Percentiles rank a stretch among this genome's conserved stretches.
Conservation (phyloP, 129 eudicot genomes). For the Flaveria linearis region DNA sequence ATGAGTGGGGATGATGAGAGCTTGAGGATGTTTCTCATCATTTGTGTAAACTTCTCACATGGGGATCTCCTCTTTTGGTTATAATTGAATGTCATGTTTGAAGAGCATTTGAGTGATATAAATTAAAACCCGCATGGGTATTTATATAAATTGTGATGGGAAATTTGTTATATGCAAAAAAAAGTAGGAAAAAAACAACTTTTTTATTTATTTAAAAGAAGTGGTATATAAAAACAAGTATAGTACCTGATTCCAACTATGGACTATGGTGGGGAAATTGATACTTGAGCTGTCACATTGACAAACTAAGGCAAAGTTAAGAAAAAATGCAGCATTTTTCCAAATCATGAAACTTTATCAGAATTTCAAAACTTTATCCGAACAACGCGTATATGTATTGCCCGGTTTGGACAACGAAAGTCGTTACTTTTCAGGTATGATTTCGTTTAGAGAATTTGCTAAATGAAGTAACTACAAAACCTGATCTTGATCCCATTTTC, state of each 20-base stretch:
- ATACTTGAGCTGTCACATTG: background rate
- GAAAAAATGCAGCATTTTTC: background rate
- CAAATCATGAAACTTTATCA: background rate
- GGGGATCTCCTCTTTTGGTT: constrained; percentile 17
- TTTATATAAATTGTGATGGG: constrained; percentile 11
- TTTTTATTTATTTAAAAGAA: too few relatives aligned
- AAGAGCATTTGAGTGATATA: constrained; percentile 10
- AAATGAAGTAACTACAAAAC: background rate
- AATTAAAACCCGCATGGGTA: constrained; percentile 6
- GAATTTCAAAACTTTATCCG: background rate
- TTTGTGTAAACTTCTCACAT: constrained; percentile 28
- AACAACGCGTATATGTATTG: background rate
- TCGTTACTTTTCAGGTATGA: background rate
- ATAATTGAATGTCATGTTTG: constrained; percentile 22
- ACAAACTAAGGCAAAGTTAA: background rate
- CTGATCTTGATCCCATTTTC: background rate
- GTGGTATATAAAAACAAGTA: background rate
- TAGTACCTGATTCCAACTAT: constrained; percentile 7
- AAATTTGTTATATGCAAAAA: background rate
- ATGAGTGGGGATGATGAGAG: constrained; percentile 10
- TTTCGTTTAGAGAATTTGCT: background rate
- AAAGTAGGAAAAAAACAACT: background rate
- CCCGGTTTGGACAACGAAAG: background rate
- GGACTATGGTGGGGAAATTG: background rate
- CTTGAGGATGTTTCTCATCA: constrained; percentile 22